These are phyloP conservation scores for Bjerkandera adusta DNA, from an alignment of 1,284 basidiomycete genomes.

Conservation along the genomic window DNA sequence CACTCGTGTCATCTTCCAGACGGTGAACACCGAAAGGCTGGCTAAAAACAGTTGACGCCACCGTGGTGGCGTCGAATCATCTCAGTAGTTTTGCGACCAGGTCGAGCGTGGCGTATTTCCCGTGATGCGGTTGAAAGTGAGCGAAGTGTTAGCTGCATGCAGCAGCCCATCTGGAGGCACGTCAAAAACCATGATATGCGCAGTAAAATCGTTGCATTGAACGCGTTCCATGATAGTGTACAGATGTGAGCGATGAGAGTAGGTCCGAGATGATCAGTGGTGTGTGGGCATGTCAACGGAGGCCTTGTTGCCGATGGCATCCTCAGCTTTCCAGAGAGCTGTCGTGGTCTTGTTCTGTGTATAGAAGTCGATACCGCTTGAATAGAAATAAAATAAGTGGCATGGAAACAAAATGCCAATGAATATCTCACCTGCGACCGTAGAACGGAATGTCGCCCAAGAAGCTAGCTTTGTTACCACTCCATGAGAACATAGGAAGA, in stretches of 20 bases:
- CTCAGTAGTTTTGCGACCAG: too few species aligned
- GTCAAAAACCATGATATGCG: not conserved
- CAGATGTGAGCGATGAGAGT: not conserved
- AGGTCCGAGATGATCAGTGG: constrained; percentile 32
- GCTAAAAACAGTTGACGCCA: too few species aligned
- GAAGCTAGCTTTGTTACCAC: constrained; percentile 87
- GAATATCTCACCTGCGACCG: constrained; percentile 64
- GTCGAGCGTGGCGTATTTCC: too few species aligned
- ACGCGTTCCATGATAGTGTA: constrained; percentile 4
- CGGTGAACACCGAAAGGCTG: too few species aligned
- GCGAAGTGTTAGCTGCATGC: too few species aligned
- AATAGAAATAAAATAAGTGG: constrained; percentile 2
- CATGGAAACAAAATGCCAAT: not conserved
- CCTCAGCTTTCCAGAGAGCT: constrained; percentile 80
- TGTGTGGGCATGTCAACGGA: constrained; percentile 85
- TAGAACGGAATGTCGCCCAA: constrained; percentile 91
- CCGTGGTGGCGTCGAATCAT: too few species aligned
- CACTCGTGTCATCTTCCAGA: too few species aligned
- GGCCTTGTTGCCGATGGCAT: constrained; percentile 75
- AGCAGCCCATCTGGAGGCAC: too few species aligned
- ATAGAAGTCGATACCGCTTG: constrained; percentile 85
- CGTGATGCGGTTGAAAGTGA: too few species aligned
- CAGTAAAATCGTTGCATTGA: not conserved
- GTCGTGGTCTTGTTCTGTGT: constrained; percentile 90
- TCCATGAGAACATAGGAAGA: constrained; percentile 91